Evolutionary conservation across 768 basidiomycete genomes (phyloP).

Genomic region (Leccinum broughii): DNA sequence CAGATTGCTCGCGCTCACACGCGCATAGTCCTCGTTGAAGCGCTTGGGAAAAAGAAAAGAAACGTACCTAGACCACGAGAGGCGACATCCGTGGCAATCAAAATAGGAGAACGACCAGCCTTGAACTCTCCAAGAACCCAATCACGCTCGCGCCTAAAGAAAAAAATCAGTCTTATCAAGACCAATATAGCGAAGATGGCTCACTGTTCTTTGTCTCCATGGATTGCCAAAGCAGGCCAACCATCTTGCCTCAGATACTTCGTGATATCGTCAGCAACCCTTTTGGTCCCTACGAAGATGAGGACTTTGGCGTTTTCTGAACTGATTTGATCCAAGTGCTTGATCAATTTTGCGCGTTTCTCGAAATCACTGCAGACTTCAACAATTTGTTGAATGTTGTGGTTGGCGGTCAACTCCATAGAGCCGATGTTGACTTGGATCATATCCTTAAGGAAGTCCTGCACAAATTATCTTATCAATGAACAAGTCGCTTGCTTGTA

Average conservation of each 20-base stretch:
- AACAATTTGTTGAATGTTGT: constrained; percentile 94
- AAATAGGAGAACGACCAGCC: constrained; percentile 93
- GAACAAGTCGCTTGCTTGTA: background rate
- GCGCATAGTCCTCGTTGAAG: constrained; percentile 33
- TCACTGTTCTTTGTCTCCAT: constrained; percentile 98
- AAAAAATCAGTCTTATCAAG: constrained; percentile 1
- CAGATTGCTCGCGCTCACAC: constrained; percentile 33
- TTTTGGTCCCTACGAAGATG: constrained; percentile 97
- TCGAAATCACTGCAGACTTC: constrained; percentile 98
- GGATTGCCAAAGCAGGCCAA: constrained; percentile 99
- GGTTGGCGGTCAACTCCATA: constrained; percentile 97
- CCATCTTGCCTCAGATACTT: constrained; percentile 97
- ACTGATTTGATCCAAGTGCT: constrained; percentile 95
- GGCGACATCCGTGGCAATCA: constrained; percentile 98
- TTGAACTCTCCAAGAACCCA: constrained; percentile 99
- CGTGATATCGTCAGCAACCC: constrained; percentile 97
- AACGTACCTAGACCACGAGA: constrained; percentile 99
- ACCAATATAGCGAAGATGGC: constrained; percentile 30
- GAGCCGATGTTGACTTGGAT: constrained; percentile 99
- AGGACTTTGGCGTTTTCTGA: constrained; percentile 97
- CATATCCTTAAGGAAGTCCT: constrained; percentile 96
- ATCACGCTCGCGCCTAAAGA: constrained; percentile 87
- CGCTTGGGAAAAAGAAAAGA: constrained; percentile 38
- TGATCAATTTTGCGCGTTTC: constrained; percentile 94
- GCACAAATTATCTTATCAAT: constrained; percentile 6